A percentile compares a stretch with the other conserved stretches of the same genome.
phyloP scores from a whole-genome alignment of 2,329 filamentous ascomycete species.

The Alternaria gaisen region DNA sequence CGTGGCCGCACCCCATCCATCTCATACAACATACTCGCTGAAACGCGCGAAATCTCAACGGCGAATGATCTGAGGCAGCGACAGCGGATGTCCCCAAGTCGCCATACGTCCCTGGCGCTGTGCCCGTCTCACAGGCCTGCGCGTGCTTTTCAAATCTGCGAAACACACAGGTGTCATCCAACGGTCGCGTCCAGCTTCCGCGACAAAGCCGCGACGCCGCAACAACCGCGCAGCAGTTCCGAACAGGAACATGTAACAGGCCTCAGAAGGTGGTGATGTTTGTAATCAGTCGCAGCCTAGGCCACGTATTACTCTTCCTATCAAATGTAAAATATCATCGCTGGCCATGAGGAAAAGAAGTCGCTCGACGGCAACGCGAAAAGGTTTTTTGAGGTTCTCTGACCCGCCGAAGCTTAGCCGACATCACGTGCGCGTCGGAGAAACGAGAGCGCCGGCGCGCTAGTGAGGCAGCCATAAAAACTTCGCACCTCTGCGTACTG shows the following conservation, averaged over 20 bases:
- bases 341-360: slow-evolving; percentile 39
- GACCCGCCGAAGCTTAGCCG: slow-evolving; percentile 12
- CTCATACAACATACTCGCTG: slow-evolving; percentile 16
- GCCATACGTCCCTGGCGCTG: slow-evolving; percentile 20
- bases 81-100: slow-evolving; percentile 14
- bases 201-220: slow-evolving; percentile 6
- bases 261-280: slow-evolving; percentile 30
- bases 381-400: slow-evolving; percentile 6
- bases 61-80: slow-evolving; percentile 21
- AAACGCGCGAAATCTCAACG: slow-evolving; percentile 22
- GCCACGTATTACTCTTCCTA: slow-evolving; percentile 23
- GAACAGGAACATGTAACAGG: slow-evolving; percentile 19
- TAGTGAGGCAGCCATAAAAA: slow-evolving; percentile 31
- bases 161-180: slow-evolving; percentile 15
- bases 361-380: background rate
- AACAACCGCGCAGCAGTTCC: slow-evolving; percentile 4
- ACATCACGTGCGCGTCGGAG: slow-evolving; percentile 9
- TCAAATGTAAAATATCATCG: slow-evolving; percentile 44
- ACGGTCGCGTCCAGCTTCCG: slow-evolving; percentile 19
- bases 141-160: slow-evolving; percentile 18
- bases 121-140: slow-evolving; percentile 20
- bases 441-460: slow-evolving; percentile 10
- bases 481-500: slow-evolving; percentile 24
- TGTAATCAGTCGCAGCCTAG: slow-evolving; percentile 29
- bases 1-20: slow-evolving; percentile 3